Evolutionary conservation across 306 rosid species (phyloP).

Genomic region (Nissolia schottii): DNA sequence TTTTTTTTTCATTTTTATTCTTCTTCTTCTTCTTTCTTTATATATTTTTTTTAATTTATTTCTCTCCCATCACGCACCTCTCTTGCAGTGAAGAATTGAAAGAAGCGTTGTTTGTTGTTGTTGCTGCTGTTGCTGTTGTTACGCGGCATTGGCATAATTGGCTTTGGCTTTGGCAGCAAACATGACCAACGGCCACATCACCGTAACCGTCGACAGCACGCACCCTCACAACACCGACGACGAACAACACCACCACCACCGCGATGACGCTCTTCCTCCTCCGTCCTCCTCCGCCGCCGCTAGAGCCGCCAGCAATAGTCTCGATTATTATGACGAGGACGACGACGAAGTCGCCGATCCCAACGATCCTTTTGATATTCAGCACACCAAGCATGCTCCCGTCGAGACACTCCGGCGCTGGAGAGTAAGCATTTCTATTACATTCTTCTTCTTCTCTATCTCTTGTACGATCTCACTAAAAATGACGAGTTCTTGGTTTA

Average conservation of each 20-base stretch:
- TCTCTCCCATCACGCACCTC: too few relatives aligned
- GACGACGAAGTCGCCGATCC: constrained; percentile 15
- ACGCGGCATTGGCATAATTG: background rate
- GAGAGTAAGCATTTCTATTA: constrained; percentile 21
- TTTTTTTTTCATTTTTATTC: too few relatives aligned
- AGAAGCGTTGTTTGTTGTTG: constrained; percentile 20
- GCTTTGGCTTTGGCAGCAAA: background rate
- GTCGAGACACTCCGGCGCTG: constrained; percentile 65
- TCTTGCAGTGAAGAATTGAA: constrained; percentile 25
- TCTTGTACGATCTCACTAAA: too few relatives aligned
- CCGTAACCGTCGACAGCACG: constrained; percentile 1
- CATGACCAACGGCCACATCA: constrained; percentile 41
- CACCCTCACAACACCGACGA: background rate
- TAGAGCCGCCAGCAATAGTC: background rate
- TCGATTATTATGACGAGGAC: background rate
- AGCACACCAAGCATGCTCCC: constrained; percentile 72
- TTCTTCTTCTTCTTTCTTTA: too few relatives aligned
- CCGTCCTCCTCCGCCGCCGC: background rate
- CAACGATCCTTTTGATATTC: constrained; percentile 68
- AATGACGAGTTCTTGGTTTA: too few relatives aligned
- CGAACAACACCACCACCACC: too few relatives aligned
- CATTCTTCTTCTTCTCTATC: background rate
- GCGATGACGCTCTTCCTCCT: background rate
- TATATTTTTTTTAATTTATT: too few relatives aligned
- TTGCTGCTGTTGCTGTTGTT: background rate